These are phyloP conservation scores for Syzygium syzygioides DNA, from an alignment of 441 rosid genomes.

Conservation along the genomic window DNA sequence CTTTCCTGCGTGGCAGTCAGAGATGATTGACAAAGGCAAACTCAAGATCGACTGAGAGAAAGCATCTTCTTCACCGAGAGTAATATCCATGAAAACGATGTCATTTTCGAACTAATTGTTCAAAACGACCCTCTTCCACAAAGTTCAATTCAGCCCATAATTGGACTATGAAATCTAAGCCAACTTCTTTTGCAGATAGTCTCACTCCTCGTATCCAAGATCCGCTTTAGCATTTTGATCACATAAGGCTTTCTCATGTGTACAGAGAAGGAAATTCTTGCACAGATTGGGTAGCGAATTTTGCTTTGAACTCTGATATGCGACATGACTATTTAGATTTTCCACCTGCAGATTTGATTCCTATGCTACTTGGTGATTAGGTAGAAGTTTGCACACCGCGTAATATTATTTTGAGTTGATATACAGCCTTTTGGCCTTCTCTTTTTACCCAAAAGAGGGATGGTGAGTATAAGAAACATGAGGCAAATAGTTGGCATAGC, in stretches of 20 bases:
- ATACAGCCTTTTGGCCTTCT: not conserved
- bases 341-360: not conserved
- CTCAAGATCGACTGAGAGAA: not conserved
- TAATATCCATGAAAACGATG: not conserved
- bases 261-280: not conserved
- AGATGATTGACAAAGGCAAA: not conserved
- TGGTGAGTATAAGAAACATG: not conserved
- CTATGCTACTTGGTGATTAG: not conserved
- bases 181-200: not conserved
- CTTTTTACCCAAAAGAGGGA: not conserved
- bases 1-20: not conserved
- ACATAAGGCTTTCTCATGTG: not conserved
- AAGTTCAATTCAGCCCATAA: not conserved
- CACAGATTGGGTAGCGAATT: not conserved
- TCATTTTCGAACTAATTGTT: not conserved
- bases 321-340: not conserved
- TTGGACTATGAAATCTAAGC: not conserved
- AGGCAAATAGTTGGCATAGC: not conserved
- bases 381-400: not conserved
- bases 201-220: not conserved
- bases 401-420: not conserved
- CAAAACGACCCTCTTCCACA: not conserved
- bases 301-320: not conserved
- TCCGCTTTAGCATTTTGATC: not conserved
- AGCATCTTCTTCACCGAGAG: not conserved